Conservation (phyloP, 2,329 filamentous ascomycete genomes). For the Kalmusia sp. region DNA sequence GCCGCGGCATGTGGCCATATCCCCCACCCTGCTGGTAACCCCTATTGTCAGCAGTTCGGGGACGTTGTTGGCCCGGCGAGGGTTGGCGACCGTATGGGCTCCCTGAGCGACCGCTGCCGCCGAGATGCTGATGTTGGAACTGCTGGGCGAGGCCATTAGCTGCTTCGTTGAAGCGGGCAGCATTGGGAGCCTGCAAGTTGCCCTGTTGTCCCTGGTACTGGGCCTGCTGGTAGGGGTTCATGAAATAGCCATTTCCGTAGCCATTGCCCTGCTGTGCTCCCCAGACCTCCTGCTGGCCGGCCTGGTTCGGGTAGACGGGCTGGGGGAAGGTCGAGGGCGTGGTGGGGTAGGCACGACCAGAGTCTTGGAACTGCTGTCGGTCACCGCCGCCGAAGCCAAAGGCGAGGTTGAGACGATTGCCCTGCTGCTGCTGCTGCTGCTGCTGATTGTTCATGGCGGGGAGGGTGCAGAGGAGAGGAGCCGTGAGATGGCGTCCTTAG, state of each 20-base stretch:
- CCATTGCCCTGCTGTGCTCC: slow-evolving; percentile 56
- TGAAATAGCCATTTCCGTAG: slow-evolving; percentile 58
- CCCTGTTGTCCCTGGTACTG: slow-evolving; percentile 59
- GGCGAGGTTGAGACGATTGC: slow-evolving; percentile 60
- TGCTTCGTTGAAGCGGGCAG: slow-evolving; percentile 73
- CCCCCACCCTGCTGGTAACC: slow-evolving; percentile 70
- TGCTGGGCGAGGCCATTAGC: slow-evolving; percentile 93
- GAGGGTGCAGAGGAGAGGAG: slow-evolving; percentile 7
- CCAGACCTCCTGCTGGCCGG: slow-evolving; percentile 68
- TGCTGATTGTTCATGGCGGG: slow-evolving; percentile 47
- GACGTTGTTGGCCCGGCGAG: slow-evolving; percentile 74
- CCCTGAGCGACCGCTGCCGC: slow-evolving; percentile 71
- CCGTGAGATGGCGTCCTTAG: slow-evolving; percentile 11
- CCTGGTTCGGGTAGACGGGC: slow-evolving; percentile 73
- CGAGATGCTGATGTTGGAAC: slow-evolving; percentile 93
- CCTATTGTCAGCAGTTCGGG: slow-evolving; percentile 79
- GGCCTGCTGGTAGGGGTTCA: slow-evolving; percentile 55
- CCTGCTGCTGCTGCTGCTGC: slow-evolving; percentile 46
- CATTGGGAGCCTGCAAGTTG: slow-evolving; percentile 58
- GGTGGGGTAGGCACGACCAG: slow-evolving; percentile 61
- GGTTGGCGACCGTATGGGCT: slow-evolving; percentile 72
- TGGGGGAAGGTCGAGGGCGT: slow-evolving; percentile 97
- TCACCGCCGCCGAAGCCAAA: slow-evolving; percentile 54
- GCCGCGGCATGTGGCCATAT: slow-evolving; percentile 69
- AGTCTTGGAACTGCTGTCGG: slow-evolving; percentile 52